A percentile compares a stretch with the other conserved stretches of the same genome.
Conservation (phyloP, 208 protist genomes). For the Blastocrithidia nonstop region DNA sequence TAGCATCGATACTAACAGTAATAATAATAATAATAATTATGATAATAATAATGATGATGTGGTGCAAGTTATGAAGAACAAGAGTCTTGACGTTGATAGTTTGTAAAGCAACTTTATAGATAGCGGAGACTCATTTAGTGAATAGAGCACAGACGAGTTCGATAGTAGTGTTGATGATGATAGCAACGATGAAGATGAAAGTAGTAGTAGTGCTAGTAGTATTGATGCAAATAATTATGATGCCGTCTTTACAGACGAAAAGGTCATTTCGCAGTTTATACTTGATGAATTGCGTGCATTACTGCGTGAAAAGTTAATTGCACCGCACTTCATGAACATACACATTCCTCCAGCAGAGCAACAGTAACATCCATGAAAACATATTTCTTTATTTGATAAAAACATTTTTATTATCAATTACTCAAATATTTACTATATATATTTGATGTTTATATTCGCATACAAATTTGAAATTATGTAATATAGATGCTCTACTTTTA, state of each 20-base stretch:
- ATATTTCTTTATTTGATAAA: not conserved
- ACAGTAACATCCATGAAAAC: not conserved
- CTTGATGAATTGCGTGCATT: slow-evolving; percentile 47
- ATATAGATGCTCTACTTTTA: slow-evolving; percentile 1
- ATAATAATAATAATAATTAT: too few relatives aligned
- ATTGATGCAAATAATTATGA: slow-evolving; percentile 9
- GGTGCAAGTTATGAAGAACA: too few relatives aligned
- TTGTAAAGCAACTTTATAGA: too few relatives aligned
- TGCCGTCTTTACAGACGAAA: slow-evolving; percentile 46
- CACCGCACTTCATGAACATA: slow-evolving; percentile 49
- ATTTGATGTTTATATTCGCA: not conserved
- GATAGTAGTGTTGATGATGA: too few relatives aligned
- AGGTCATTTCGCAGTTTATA: slow-evolving; percentile 45
- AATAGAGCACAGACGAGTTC: too few relatives aligned
- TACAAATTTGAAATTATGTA: not conserved
- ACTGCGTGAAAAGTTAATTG: slow-evolving; percentile 47
- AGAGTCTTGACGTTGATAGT: too few relatives aligned
- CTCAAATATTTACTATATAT: slow-evolving; percentile 2
- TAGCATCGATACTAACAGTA: too few relatives aligned
- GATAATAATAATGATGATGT: too few relatives aligned
- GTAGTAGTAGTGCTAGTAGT: not conserved
- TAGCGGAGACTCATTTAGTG: too few relatives aligned
- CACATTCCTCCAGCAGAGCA: slow-evolving; percentile 8
- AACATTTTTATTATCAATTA: not conserved
- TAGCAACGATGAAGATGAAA: too few relatives aligned